Percentiles rank a stretch among this genome's conserved stretches.
Conservation (phyloP, 1,139 yeast species). For the Candida albicans region DNA sequence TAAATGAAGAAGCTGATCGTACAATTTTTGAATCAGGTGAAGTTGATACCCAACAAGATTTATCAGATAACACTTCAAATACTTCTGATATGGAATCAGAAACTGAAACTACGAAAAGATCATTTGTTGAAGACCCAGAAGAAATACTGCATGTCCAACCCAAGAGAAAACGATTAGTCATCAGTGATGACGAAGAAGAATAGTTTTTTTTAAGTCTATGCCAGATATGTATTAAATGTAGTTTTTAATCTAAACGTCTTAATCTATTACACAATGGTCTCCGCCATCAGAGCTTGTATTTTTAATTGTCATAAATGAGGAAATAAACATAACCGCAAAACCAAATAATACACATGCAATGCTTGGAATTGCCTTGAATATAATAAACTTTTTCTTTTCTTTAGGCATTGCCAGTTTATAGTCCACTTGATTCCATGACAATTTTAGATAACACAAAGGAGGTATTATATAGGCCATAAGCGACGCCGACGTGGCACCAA, state of each 20-base stretch:
- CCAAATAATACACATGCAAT: conserved; percentile 72
- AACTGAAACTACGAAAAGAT: conserved; percentile 10
- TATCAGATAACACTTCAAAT: conserved; percentile 6
- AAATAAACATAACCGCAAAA: conserved; percentile 68
- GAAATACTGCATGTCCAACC: conserved; percentile 7
- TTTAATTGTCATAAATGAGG: conserved; percentile 68
- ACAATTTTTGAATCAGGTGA: conserved; percentile 7
- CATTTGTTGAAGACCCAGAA: conserved; percentile 14
- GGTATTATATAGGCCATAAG: conserved; percentile 91
- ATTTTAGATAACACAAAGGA: conserved; percentile 74
- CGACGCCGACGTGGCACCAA: conserved; percentile 92
- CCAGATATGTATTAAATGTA: conserved; percentile 2
- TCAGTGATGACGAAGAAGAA: conserved; percentile 31
- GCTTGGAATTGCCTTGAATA: conserved; percentile 49
- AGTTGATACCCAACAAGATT: not conserved
- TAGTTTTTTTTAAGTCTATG: not conserved
- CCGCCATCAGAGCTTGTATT: conserved; percentile 20
- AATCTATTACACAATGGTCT: conserved; percentile 42
- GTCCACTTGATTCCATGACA: conserved; percentile 54
- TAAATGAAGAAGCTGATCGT: conserved; percentile 1
- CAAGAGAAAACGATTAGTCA: conserved; percentile 17
- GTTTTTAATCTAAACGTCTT: conserved; percentile 23
- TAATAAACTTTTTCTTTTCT: conserved; percentile 30
- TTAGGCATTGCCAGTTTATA: conserved; percentile 32
- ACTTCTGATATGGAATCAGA: conserved; percentile 16